Evolutionary conservation across 768 basidiomycete species (phyloP).

Genomic region (Fistulinella prunicolor): DNA sequence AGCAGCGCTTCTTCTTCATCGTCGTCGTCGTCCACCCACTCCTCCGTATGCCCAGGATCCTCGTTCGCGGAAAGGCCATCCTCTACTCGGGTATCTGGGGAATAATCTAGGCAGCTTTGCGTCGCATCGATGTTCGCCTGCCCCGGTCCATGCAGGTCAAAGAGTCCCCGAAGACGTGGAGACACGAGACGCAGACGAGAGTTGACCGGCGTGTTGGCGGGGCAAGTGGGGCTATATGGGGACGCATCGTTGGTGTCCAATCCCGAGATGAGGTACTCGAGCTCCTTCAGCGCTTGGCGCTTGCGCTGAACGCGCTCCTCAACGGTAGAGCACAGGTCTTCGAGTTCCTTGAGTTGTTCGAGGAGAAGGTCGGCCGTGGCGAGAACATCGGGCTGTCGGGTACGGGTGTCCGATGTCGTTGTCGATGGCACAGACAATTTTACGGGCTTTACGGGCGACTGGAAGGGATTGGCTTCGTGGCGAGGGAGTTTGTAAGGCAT

Average conservation of each 20-base stretch:
- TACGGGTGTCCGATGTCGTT: background rate
- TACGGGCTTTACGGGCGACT: slow-evolving; percentile 17
- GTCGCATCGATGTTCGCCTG: slow-evolving; percentile 18
- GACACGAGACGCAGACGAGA: slow-evolving; percentile 15
- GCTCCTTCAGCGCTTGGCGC: slow-evolving; percentile 19
- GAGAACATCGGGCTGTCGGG: slow-evolving; percentile 22
- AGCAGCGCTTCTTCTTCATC: slow-evolving; percentile 11
- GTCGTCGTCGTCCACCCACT: slow-evolving; percentile 28
- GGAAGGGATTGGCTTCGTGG: slow-evolving; percentile 16
- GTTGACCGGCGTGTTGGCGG: slow-evolving; percentile 21
- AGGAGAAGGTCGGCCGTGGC: slow-evolving; percentile 29
- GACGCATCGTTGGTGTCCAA: slow-evolving; percentile 11
- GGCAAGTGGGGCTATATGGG: slow-evolving; percentile 16
- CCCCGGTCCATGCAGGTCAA: slow-evolving; percentile 28
- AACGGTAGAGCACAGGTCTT: slow-evolving; percentile 19
- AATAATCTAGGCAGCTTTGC: slow-evolving; percentile 28
- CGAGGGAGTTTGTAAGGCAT: slow-evolving; percentile 9
- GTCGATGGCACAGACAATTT: background rate
- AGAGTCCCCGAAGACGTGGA: slow-evolving; percentile 32
- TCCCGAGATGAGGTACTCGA: slow-evolving; percentile 21
- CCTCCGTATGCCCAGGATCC: slow-evolving; percentile 10
- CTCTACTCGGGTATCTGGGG: slow-evolving; percentile 7
- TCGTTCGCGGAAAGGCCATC: slow-evolving; percentile 6
- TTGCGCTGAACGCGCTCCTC: slow-evolving; percentile 25
- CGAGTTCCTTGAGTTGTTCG: slow-evolving; percentile 26